These are phyloP conservation scores for Hymenoscyphus albidus DNA, from an alignment of 2,329 filamentous ascomycete species.

Conservation along the genomic window DNA sequence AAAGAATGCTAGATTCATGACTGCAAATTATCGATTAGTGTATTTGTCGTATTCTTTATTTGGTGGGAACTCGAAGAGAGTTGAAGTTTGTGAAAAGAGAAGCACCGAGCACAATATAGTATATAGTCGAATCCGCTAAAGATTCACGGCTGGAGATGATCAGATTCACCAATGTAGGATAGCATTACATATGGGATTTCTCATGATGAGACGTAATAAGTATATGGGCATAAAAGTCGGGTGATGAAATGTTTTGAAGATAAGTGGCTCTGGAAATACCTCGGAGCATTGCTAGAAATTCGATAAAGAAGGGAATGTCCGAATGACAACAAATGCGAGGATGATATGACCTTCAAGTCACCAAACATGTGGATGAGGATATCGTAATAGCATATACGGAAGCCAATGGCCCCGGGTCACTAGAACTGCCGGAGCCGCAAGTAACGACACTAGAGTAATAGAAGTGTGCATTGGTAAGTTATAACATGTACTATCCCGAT, in stretches of 20 bases:
- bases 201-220: neutral
- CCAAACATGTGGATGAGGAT: neutral
- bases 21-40: neutral
- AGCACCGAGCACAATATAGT: neutral
- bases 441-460: neutral
- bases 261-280: neutral
- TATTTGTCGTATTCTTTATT: neutral
- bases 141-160: neutral
- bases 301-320: neutral
- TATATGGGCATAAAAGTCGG: neutral
- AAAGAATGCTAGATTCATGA: constrained; percentile 13
- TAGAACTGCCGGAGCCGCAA: neutral
- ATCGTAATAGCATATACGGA: neutral
- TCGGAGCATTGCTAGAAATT: constrained; percentile 4
- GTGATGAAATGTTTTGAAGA: constrained; percentile 2
- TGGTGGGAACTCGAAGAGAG: neutral
- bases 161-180: neutral
- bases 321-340: neutral
- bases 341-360: constrained; percentile 1
- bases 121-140: neutral
- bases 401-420: neutral
- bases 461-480: neutral
- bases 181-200: neutral
- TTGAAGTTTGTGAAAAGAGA: neutral
- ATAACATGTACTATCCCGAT: neutral